A percentile compares a stretch with the other conserved stretches of the same genome.
Conservation (phyloP, 2,329 filamentous ascomycete genomes). For the Ilyonectria robusta region DNA sequence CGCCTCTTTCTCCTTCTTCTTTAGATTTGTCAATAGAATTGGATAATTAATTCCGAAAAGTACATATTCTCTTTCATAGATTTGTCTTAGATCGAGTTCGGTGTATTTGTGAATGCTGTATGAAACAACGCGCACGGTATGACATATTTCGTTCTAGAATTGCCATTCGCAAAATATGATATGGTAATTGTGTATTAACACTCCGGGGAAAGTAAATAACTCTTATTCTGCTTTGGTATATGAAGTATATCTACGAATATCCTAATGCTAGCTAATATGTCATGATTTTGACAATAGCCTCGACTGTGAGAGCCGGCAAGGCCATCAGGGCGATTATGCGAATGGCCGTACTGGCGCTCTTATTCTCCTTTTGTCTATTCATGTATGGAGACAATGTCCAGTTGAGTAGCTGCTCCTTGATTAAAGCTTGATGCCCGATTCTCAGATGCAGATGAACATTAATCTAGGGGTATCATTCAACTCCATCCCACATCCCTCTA, state of each 20-base stretch:
- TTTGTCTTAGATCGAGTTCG: background rate
- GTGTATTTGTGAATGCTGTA: background rate
- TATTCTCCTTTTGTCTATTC: background rate
- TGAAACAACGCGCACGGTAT: background rate
- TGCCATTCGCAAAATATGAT: too few relatives aligned
- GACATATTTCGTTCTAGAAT: too few relatives aligned
- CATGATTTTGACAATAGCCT: too few relatives aligned
- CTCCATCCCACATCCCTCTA: slow-evolving; percentile 23
- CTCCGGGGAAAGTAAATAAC: too few relatives aligned
- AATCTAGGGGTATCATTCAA: slow-evolving; percentile 46
- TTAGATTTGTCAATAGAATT: slow-evolving; percentile 27
- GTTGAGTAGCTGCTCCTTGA: background rate
- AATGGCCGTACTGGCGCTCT: too few relatives aligned
- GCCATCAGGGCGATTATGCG: too few relatives aligned
- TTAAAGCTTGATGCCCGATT: background rate
- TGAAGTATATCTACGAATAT: too few relatives aligned
- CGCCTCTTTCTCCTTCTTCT: background rate
- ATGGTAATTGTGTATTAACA: too few relatives aligned
- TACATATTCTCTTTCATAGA: slow-evolving; percentile 13
- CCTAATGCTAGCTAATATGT: too few relatives aligned
- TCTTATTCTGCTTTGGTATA: too few relatives aligned
- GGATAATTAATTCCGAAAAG: slow-evolving; percentile 20
- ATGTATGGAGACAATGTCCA: background rate
- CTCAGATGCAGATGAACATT: slow-evolving; percentile 2
- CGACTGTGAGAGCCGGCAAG: too few relatives aligned